phyloP scores from a whole-genome alignment of 352 stramenopile species.

The Paralagenidium karlingii region DNA sequence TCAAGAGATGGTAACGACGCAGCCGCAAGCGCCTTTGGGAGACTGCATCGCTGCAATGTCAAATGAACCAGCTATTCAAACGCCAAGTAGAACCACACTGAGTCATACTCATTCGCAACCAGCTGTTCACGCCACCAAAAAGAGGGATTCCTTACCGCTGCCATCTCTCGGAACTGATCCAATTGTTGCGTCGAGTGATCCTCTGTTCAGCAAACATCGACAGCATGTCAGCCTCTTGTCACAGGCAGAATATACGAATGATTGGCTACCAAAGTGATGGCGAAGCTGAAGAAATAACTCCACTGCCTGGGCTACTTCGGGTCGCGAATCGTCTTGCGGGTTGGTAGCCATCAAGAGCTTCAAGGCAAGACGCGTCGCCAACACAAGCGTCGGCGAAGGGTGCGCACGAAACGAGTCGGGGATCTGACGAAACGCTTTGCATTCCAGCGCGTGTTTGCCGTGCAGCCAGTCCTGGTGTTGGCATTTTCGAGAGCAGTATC shows the following conservation, averaged over 20 bases:
- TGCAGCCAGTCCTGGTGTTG: constrained; percentile 41
- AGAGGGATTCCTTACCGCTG: no score
- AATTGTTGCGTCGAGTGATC: constrained; percentile 25
- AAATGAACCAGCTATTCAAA: constrained; percentile 38
- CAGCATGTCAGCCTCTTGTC: neutral
- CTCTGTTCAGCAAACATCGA: constrained; percentile 4
- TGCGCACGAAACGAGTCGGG: constrained; percentile 1
- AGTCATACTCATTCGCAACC: no score
- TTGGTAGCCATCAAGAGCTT: constrained; percentile 14
- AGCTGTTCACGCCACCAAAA: no score
- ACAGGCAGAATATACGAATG: neutral
- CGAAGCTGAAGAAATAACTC: constrained; percentile 19
- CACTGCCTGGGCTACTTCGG: no score
- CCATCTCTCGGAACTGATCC: constrained; percentile 37
- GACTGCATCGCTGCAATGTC: constrained; percentile 33
- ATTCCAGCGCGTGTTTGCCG: constrained; percentile 31
- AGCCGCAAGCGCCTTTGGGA: constrained; percentile 14
- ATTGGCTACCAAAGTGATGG: constrained; percentile 20
- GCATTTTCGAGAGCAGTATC: constrained; percentile 55
- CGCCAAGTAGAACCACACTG: no score
- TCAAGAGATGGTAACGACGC: no score
- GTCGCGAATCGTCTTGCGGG: neutral
- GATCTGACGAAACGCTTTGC: constrained; percentile 24
- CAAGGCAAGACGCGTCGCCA: constrained; percentile 28
- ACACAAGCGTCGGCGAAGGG: constrained; percentile 31